phyloP scores from a whole-genome alignment of 805 yeast species.

The Lipomyces sp. region DNA sequence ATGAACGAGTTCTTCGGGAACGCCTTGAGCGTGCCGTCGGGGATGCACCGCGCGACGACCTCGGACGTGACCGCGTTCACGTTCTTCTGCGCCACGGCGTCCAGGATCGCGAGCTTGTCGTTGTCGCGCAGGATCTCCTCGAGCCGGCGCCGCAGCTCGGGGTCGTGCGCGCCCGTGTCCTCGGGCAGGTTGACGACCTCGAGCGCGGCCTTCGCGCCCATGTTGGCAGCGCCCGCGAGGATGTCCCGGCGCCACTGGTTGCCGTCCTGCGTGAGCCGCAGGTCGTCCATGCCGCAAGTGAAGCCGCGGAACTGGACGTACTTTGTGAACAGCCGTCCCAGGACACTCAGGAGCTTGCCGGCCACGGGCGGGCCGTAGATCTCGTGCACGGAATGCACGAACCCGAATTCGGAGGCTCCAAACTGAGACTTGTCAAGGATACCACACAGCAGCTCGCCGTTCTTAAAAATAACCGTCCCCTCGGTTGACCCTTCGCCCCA shows the following conservation, averaged over 20 bases:
- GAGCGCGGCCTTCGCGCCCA: conserved; percentile 87
- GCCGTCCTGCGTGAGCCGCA: conserved; percentile 85
- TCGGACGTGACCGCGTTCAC: conserved; percentile 90
- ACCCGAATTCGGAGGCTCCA: conserved; percentile 96
- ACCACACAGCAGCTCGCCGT: conserved; percentile 89
- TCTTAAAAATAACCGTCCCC: conserved; percentile 76
- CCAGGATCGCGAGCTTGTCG: conserved; percentile 84
- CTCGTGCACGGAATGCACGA: conserved; percentile 94
- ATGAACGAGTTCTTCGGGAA: conserved; percentile 98
- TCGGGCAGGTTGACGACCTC: conserved; percentile 84
- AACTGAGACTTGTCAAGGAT: conserved; percentile 96
- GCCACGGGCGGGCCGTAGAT: conserved; percentile 90
- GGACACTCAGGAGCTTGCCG: conserved; percentile 83
- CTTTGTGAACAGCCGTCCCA: conserved; percentile 92
- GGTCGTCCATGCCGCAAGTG: conserved; percentile 99
- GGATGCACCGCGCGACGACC: conserved; percentile 91
- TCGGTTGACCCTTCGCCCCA: conserved; percentile 88
- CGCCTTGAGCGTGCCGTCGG: conserved; percentile 90
- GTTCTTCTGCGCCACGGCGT: conserved; percentile 91
- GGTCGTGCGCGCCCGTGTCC: conserved; percentile 49
- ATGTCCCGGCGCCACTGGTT: conserved; percentile 84
- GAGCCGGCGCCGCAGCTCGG: conserved; percentile 79
- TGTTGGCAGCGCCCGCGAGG: conserved; percentile 68
- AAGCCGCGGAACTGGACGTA: conserved; percentile 89
- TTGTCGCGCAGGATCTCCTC: conserved; percentile 96